Percentiles rank a stretch among this genome's conserved stretches.
Conservation (phyloP, 129 eudicot species). For the Tagetes patula region DNA sequence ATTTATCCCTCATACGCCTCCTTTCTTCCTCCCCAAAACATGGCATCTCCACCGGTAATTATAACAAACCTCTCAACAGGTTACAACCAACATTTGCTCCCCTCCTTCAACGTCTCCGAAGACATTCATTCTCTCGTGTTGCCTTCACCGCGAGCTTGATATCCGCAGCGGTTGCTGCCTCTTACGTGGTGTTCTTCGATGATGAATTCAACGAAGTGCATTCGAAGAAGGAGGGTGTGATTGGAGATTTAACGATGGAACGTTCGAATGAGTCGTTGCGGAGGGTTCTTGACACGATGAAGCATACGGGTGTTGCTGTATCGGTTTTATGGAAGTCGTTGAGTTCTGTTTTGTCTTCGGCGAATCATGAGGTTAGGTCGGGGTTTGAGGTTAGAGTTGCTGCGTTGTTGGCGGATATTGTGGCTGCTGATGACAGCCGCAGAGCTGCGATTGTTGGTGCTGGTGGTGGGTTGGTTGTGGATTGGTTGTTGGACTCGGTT, state of each 20-base stretch:
- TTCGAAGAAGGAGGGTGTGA: constrained; percentile 3
- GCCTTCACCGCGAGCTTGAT: constrained; percentile 51
- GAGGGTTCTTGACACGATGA: constrained; percentile 50
- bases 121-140: constrained; percentile 30
- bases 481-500: constrained; percentile 87
- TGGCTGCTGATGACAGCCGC: constrained; percentile 74
- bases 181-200: constrained; percentile 21
- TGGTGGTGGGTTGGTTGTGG: constrained; percentile 85
- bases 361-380: constrained; percentile 72
- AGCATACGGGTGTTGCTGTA: constrained; percentile 70
- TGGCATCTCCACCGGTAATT: constrained; percentile 16
- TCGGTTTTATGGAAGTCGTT: constrained; percentile 84
- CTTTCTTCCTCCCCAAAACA: constrained; percentile 36
- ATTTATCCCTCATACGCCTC: constrained; percentile 29
- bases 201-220: constrained; percentile 16
- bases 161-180: constrained; percentile 41
- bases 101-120: constrained; percentile 26
- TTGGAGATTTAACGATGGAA: constrained; percentile 42
- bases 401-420: constrained; percentile 88
- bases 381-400: constrained; percentile 95
- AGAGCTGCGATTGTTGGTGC: constrained; percentile 82
- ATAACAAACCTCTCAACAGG: constrained; percentile 15
- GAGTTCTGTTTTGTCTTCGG: constrained; percentile 73
- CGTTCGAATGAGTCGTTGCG: constrained; percentile 50
- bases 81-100: constrained; percentile 24